These are phyloP conservation scores for Phytopythium litorale DNA, from an alignment of 352 stramenopile species.

Conservation along the genomic window DNA sequence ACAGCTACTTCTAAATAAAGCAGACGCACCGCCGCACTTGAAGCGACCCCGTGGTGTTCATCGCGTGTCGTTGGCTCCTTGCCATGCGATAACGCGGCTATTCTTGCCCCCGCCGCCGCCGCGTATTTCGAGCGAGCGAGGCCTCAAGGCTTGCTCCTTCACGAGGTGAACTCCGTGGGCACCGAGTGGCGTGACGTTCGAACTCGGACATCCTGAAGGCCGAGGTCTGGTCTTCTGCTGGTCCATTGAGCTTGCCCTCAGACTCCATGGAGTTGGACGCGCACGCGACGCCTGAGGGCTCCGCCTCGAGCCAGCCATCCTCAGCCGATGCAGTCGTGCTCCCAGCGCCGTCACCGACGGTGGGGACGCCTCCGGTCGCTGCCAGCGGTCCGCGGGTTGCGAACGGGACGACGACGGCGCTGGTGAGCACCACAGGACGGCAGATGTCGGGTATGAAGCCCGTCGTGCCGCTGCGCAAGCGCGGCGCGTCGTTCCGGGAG, in stretches of 20 bases:
- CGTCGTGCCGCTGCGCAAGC: slow-evolving; percentile 51
- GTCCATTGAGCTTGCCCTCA: not conserved
- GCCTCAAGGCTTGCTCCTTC: not conserved
- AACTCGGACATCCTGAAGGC: not conserved
- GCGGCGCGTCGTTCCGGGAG: slow-evolving; percentile 65
- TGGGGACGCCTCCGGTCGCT: not conserved
- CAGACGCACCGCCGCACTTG: not conserved
- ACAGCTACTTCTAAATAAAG: slow-evolving; percentile 5
- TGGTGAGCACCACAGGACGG: not conserved
- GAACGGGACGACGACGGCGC: not conserved
- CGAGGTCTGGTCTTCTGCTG: not conserved
- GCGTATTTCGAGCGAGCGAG: not conserved
- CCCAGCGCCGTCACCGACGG: not conserved
- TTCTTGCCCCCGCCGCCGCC: not conserved
- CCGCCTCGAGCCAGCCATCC: not conserved
- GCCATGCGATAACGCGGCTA: not conserved
- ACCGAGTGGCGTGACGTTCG: not conserved
- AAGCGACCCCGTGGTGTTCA: not conserved
- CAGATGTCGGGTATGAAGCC: slow-evolving; percentile 50
- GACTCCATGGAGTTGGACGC: not conserved
- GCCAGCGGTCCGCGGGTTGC: not conserved
- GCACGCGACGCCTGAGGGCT: not conserved
- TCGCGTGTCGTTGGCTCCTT: no score
- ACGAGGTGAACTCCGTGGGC: not conserved
- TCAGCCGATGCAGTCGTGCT: not conserved